A percentile compares a stretch with the other conserved stretches of the same genome.
These are phyloP conservation scores for Pythium folliculosum DNA, from an alignment of 352 stramenopile genomes.

Conservation along the genomic window DNA sequence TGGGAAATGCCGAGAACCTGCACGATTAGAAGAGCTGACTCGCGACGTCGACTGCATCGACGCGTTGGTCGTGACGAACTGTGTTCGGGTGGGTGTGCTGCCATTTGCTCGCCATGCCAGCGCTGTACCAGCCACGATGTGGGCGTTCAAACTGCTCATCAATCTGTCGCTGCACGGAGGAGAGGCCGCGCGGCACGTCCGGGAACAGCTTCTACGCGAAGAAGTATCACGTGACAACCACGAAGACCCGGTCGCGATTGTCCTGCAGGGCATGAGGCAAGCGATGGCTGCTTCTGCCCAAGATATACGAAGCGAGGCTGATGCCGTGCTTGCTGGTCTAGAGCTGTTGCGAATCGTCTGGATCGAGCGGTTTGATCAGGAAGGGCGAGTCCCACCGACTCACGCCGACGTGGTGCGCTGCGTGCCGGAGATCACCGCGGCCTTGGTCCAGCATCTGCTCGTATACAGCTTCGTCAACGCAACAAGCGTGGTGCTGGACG, in stretches of 20 bases:
- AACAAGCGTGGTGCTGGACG: background rate
- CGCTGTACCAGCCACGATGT: background rate
- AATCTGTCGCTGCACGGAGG: slow-evolving; percentile 19
- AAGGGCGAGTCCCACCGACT: slow-evolving; percentile 10
- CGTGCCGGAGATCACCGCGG: background rate
- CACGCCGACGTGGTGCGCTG: background rate
- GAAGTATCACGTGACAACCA: background rate
- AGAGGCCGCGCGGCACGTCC: slow-evolving; percentile 1
- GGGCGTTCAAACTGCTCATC: slow-evolving; percentile 16
- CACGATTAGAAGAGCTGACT: slow-evolving; percentile 17
- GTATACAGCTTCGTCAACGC: background rate
- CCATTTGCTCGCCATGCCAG: background rate
- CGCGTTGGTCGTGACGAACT: background rate
- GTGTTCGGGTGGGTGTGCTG: slow-evolving; percentile 6
- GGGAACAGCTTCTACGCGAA: slow-evolving; percentile 11
- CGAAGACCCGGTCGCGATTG: background rate
- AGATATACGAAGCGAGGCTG: background rate
- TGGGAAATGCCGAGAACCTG: background rate
- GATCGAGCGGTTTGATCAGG: slow-evolving; percentile 20
- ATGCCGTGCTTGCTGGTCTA: background rate
- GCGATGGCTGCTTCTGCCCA: background rate
- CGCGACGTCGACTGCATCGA: background rate
- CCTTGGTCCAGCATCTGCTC: background rate
- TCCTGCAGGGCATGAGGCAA: background rate
- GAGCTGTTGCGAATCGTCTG: slow-evolving; percentile 19